These are phyloP conservation scores for Phaeosphaeriaceae sp. DNA, from an alignment of 2,329 filamentous ascomycete species.

Conservation along the genomic window DNA sequence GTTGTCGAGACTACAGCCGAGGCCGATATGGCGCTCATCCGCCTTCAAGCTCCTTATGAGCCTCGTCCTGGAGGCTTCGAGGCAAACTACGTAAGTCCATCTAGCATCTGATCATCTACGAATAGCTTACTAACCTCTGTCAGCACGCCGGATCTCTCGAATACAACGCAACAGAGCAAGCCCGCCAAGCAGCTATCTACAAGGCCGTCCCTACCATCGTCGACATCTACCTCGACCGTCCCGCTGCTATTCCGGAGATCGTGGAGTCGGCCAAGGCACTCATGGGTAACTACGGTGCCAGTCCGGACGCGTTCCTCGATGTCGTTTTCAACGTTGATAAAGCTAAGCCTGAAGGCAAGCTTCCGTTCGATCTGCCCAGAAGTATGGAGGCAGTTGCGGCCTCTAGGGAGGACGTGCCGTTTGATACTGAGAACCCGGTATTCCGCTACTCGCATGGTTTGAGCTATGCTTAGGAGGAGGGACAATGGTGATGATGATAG, in stretches of 20 bases:
- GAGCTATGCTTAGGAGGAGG: slow-evolving; percentile 30
- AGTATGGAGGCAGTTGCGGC: slow-evolving; percentile 53
- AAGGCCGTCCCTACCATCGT: slow-evolving; percentile 50
- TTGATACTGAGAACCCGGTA: slow-evolving; percentile 46
- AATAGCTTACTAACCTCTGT: background rate
- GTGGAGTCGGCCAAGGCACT: slow-evolving; percentile 48
- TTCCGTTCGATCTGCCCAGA: slow-evolving; percentile 58
- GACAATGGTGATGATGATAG: background rate
- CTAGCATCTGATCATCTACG: background rate
- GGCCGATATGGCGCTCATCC: slow-evolving; percentile 52
- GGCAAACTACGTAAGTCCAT: slow-evolving; percentile 27
- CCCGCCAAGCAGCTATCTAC: slow-evolving; percentile 50
- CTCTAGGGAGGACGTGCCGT: slow-evolving; percentile 45
- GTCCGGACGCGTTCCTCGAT: slow-evolving; percentile 54
- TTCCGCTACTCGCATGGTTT: slow-evolving; percentile 47
- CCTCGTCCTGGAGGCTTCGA: slow-evolving; percentile 54
- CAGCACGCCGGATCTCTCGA: slow-evolving; percentile 51
- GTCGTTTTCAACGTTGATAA: slow-evolving; percentile 49
- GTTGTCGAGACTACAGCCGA: slow-evolving; percentile 47
- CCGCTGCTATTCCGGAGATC: slow-evolving; percentile 54
- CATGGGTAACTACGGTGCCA: slow-evolving; percentile 51
- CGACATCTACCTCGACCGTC: slow-evolving; percentile 55
- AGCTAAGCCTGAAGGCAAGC: slow-evolving; percentile 49
- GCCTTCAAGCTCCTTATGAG: slow-evolving; percentile 51
- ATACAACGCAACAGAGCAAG: slow-evolving; percentile 50